Evolutionary conservation across 1,139 yeast species (phyloP).

Genomic region (Diutina siamensis): DNA sequence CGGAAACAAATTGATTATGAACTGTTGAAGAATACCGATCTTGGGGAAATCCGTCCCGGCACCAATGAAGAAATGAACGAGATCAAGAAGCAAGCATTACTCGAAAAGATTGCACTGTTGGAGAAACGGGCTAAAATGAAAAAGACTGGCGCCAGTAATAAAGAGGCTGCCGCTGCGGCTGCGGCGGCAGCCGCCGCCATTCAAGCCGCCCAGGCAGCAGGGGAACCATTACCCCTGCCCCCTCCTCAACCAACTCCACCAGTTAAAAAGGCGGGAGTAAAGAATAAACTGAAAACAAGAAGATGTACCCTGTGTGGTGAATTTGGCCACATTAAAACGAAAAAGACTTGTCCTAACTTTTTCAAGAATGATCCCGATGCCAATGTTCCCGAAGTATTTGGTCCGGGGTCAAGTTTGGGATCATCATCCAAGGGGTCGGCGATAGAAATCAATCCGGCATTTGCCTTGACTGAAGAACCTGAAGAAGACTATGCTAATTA

Average conservation of each 20-base stretch:
- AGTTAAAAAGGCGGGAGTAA: slow-evolving; percentile 48
- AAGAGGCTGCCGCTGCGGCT: slow-evolving; percentile 27
- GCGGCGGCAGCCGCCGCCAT: slow-evolving; percentile 40
- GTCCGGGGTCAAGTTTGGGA: not conserved
- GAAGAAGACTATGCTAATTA: slow-evolving; percentile 2
- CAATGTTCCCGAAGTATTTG: slow-evolving; percentile 4
- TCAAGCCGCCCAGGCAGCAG: slow-evolving; percentile 26
- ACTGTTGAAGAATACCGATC: slow-evolving; percentile 38
- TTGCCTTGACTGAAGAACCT: slow-evolving; percentile 1
- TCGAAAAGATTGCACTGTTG: slow-evolving; percentile 75
- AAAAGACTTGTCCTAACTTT: slow-evolving; percentile 61
- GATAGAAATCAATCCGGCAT: not conserved
- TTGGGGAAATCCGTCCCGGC: slow-evolving; percentile 65
- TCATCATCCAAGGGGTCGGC: not conserved
- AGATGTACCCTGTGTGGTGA: slow-evolving; percentile 94
- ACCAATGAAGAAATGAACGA: slow-evolving; percentile 79
- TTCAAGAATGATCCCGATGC: slow-evolving; percentile 4
- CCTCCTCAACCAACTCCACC: slow-evolving; percentile 13
- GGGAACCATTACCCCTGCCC: slow-evolving; percentile 24
- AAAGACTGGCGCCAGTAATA: slow-evolving; percentile 26
- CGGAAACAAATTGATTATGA: slow-evolving; percentile 71
- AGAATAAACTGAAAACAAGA: slow-evolving; percentile 70
- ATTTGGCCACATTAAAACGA: slow-evolving; percentile 87
- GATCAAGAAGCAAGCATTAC: slow-evolving; percentile 66
- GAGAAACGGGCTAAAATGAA: slow-evolving; percentile 51